Percentiles rank a stretch among this genome's conserved stretches.
Evolutionary conservation across 2,329 filamentous ascomycete genomes (phyloP).

Genomic region (Shiraia bambusicola): DNA sequence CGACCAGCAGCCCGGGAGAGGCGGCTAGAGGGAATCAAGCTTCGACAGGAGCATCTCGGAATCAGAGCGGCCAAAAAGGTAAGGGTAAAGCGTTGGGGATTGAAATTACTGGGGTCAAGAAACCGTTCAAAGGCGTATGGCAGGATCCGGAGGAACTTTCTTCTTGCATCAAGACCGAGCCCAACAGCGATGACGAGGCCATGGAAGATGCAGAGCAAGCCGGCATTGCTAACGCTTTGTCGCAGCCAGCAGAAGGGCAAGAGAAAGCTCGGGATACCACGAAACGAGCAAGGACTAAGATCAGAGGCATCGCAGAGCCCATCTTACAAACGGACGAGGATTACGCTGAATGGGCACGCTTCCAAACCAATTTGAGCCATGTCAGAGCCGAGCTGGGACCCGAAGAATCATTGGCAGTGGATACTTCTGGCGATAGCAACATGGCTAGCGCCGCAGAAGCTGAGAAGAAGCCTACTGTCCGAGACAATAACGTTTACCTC

Average conservation of each 20-base stretch:
- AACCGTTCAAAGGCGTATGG: conserved; percentile 49
- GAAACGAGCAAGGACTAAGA: conserved; percentile 26
- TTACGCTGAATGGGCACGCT: conserved; percentile 52
- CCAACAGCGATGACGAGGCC: conserved; percentile 50
- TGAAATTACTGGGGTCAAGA: conserved; percentile 46
- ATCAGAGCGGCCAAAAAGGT: conserved; percentile 30
- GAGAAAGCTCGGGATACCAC: conserved; percentile 39
- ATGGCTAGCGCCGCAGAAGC: conserved; percentile 35
- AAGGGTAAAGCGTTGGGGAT: conserved; percentile 48
- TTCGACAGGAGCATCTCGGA: conserved; percentile 17
- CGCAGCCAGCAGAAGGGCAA: conserved; percentile 22
- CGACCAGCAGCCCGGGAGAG: conserved; percentile 41
- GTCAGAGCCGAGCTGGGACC: conserved; percentile 52
- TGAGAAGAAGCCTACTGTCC: conserved; percentile 28
- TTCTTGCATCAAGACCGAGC: conserved; percentile 56
- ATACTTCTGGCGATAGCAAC: conserved; percentile 46
- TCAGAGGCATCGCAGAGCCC: conserved; percentile 35
- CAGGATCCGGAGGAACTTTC: conserved; percentile 45
- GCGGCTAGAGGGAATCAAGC: conserved; percentile 24
- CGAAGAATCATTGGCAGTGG: conserved; percentile 28
- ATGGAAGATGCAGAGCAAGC: conserved; percentile 34
- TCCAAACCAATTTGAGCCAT: conserved; percentile 49
- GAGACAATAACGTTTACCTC: conserved; percentile 60
- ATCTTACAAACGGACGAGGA: conserved; percentile 57
- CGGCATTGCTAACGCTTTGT: conserved; percentile 16